Percentiles rank a stretch among this genome's conserved stretches.
Conservation (phyloP, 176 grass and related monocot species). For the Luzula sylvatica region DNA sequence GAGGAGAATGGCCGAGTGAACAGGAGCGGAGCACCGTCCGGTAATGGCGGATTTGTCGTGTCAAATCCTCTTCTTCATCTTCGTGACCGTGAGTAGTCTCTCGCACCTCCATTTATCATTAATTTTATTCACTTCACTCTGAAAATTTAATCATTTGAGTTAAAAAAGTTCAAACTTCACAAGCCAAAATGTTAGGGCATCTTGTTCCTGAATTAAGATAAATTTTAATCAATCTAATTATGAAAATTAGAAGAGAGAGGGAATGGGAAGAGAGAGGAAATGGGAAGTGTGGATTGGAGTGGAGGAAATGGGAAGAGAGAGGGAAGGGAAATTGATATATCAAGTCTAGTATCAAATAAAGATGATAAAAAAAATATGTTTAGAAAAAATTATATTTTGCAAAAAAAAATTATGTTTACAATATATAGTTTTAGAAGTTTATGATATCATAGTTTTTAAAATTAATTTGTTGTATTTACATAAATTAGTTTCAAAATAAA, state of each 20-base stretch:
- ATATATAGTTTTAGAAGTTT: neutral
- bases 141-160: no score
- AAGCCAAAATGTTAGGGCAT: neutral
- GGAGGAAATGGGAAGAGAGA: no score
- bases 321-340: neutral
- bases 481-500: neutral
- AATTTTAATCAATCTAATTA: neutral
- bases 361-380: neutral
- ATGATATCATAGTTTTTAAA: neutral
- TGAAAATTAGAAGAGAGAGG: constrained; percentile 1
- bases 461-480: no score
- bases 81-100: no score
- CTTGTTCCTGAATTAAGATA: neutral
- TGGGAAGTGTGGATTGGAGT: neutral
- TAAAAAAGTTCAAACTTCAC: neutral
- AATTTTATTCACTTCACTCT: no score
- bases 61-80: neutral
- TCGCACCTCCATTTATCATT: no score
- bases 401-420: neutral
- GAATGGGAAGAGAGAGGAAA: neutral
- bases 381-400: neutral
- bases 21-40: constrained; percentile 39
- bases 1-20: constrained; percentile 26
- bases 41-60: constrained; percentile 3
- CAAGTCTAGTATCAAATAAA: neutral